These are phyloP conservation scores for Ilyonectria sp. DNA, from an alignment of 2,329 filamentous ascomycete species.

Conservation along the genomic window DNA sequence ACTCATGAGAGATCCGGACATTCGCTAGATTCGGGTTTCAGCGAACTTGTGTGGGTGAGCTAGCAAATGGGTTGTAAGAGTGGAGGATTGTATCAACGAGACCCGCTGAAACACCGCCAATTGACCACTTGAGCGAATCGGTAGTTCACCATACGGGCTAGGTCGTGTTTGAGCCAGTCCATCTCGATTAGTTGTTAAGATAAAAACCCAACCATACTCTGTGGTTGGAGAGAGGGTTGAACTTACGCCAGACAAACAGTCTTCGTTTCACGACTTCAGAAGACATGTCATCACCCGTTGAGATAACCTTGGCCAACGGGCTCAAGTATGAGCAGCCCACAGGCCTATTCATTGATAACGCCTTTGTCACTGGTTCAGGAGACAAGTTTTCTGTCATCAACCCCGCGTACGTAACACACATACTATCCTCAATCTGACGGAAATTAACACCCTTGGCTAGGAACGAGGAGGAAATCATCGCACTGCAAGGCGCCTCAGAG, in stretches of 20 bases:
- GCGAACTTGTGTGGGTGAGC: not conserved
- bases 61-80: too few species aligned
- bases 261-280: not conserved
- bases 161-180: not conserved
- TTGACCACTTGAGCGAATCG: not conserved
- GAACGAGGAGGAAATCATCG: constrained; percentile 43
- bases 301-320: constrained; percentile 46
- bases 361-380: constrained; percentile 43
- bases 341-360: constrained; percentile 49
- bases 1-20: too few species aligned
- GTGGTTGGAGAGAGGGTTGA: not conserved
- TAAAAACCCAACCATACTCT: not conserved
- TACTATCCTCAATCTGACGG: not conserved
- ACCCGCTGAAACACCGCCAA: too few species aligned
- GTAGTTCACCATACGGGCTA: not conserved
- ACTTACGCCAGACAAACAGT: not conserved
- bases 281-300: not conserved
- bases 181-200: not conserved
- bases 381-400: constrained; percentile 43
- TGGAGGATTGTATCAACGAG: too few species aligned
- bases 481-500: constrained; percentile 39
- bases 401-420: constrained; percentile 31
- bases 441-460: constrained; percentile 9
- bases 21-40: not conserved
- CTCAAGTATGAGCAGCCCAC: constrained; percentile 56